A percentile compares a stretch with the other conserved stretches of the same genome.
Conservation (phyloP, 2,329 filamentous ascomycete species). For the Neopestalotiopsis sp. region DNA sequence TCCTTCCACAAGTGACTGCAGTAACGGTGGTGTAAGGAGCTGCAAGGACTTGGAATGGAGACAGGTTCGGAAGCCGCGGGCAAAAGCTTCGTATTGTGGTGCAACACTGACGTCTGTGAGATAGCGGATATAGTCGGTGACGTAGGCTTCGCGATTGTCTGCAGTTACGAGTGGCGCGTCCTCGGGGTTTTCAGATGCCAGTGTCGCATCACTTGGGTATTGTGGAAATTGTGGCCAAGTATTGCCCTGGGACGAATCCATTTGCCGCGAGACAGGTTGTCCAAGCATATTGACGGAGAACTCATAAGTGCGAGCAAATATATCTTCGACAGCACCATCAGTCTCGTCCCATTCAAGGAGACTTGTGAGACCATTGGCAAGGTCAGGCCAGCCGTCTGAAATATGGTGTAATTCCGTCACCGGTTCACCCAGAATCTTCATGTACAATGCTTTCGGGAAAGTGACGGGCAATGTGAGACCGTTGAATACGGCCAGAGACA, state of each 20-base stretch:
- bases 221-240: constrained; percentile 60
- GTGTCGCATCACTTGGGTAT: constrained; percentile 26
- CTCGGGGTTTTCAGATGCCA: constrained; percentile 44
- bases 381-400: constrained; percentile 83
- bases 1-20: constrained; percentile 85
- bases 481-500: constrained; percentile 91
- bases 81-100: constrained; percentile 81
- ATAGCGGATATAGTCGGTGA: constrained; percentile 84
- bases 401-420: constrained; percentile 78
- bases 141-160: constrained; percentile 77
- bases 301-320: constrained; percentile 85
- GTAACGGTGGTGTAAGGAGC: constrained; percentile 71
- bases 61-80: constrained; percentile 78
- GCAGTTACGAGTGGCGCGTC: constrained; percentile 80
- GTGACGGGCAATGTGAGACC: constrained; percentile 89
- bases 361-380: constrained; percentile 74
- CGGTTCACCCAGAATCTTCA: constrained; percentile 73
- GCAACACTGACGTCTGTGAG: constrained; percentile 78
- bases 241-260: constrained; percentile 48
- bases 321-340: constrained; percentile 77
- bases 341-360: constrained; percentile 78
- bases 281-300: constrained; percentile 72
- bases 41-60: constrained; percentile 72
- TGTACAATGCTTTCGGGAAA: constrained; percentile 85
- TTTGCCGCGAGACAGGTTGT: constrained; percentile 61